Base-by-base conservation (phyloP, 768 basidiomycete species). In the Mycena metata region DNA sequence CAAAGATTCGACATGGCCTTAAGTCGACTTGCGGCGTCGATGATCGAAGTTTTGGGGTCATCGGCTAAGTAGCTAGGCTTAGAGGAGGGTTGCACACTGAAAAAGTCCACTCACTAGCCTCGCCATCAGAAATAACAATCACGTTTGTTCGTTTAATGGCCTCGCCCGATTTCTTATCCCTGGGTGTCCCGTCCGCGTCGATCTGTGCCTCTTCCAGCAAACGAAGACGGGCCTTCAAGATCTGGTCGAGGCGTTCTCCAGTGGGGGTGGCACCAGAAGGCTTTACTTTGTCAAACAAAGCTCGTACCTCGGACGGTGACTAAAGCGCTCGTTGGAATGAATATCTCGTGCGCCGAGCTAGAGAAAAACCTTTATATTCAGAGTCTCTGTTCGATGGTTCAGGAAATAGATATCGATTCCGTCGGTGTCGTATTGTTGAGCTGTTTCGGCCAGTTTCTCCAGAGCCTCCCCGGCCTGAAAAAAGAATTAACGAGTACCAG, bases 331-430 rank as follows among this genome's bases (percentile, higher is more conserved):
- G 24, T 60, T 45, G 39, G 35, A 52, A 36, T 49, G 17, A 47
- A 54, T 11, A 21, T 42, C n/a, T 7, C 36, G 42, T 19, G 39
- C n/a, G 30, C 15, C 16, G n/a, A 50, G 35, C 39, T 26, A 30
- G 50, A 74, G 54, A 64, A 36, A 7, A 36, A 80, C 87, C 78
- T 80, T 84, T 64, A 88, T 52, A 64, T 82, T 80, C 12, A 60
- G 51, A 0, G 81, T 81, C 39, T 72, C 71, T 59, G 61, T 71
- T 35, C 61, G 46, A 57, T 81, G 74, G 67, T 91, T 90, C 60
- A 91, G 72, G 77, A 91, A 91, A 70, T 87, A 77, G 5, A 91
- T 80, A 65, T 91, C 90, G 45, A 91, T 84, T 3, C 90, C 90
- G 64, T 90, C 84, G 8, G 69, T 73, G 67, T 89, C 89, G 59